These are phyloP conservation scores for Ogataea polymorpha DNA, from an alignment of 805 yeast genomes.

Conservation along the genomic window DNA sequence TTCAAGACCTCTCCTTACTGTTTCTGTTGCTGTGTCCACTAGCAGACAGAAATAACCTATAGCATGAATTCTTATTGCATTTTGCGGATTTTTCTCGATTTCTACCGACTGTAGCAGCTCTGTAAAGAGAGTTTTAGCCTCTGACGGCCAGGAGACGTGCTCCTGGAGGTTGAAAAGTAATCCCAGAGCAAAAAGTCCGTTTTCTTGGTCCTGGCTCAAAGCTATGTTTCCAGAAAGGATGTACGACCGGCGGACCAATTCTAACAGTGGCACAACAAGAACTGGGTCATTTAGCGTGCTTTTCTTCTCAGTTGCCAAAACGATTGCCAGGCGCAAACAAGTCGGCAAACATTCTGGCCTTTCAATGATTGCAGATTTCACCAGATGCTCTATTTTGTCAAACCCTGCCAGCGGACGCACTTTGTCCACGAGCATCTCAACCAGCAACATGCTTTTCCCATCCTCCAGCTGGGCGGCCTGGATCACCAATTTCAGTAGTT, in stretches of 20 bases:
- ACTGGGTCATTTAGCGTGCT: constrained; percentile 4
- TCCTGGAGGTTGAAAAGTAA: constrained; percentile 12
- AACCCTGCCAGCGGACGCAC: not conserved
- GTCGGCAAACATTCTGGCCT: not conserved
- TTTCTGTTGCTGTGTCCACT: constrained; percentile 7
- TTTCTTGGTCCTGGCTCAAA: constrained; percentile 4
- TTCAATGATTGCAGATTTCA: not conserved
- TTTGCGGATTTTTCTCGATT: constrained; percentile 5
- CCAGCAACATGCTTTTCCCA: not conserved
- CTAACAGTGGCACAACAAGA: constrained; percentile 10
- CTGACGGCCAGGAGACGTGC: constrained; percentile 2
- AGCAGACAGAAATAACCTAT: constrained; percentile 29
- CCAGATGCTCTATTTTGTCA: not conserved
- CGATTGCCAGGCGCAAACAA: constrained; percentile 11
- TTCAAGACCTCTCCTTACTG: constrained; percentile 11
- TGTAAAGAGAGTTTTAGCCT: not conserved
- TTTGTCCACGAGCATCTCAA: not conserved
- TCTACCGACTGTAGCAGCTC: constrained; percentile 4
- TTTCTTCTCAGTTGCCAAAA: constrained; percentile 9
- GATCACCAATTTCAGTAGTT: not conserved
- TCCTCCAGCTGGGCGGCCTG: not conserved
- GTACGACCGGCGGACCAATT: constrained; percentile 11
- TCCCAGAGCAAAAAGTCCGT: constrained; percentile 22
- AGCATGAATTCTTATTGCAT: constrained; percentile 20
- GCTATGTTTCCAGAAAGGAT: constrained; percentile 8